Base-by-base conservation (phyloP, 805 yeast genomes). In the Candida chauliodis region DNA sequence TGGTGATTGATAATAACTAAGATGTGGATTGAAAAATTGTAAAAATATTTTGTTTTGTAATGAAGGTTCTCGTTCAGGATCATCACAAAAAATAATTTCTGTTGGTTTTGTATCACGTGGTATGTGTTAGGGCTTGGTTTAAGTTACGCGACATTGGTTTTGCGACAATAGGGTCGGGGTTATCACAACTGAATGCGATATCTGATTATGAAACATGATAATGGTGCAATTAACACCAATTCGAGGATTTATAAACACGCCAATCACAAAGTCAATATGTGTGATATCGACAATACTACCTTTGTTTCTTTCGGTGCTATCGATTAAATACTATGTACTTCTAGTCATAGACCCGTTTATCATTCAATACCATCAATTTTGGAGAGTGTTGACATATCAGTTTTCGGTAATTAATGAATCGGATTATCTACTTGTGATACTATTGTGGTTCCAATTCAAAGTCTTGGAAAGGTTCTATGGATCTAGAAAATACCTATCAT, bases 381-480 rank as follows among this genome's bases (percentile, higher is more conserved):
- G 82, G 75, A 58, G 86, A 37, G 51, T 76, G 7, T 31, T 68
- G 6, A 52, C 70, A 5, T 71, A 66, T 46, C 86, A 78, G 50
- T 19, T 75, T 9, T 61, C 75, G n/a, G 75, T 76, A 36, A 63
- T 75, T 30, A 79, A 76, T 50, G 84, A 79, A 51, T 71, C 81
- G 4, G 84, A 81, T 54, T 76, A 71, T 41, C 40, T 75, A 15
- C 46, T 78, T 2, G 51, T 69, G 2, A 51, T 71, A 8, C 53
- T 75, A 10, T 49, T 80, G 27, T 53, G 76, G 67, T 66, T 76
- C 41, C 73, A 73, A 35, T 70, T 71, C 48, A 76, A 80, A 52
- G 71, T 67, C 28, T 45, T 81, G 36, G 88, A 81, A 56, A 53
- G 86, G 36, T 56, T 75, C 34, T 70, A 70, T 50, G 86, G 86